Percentiles rank a stretch among this genome's conserved stretches.
Conservation (phyloP, 305 asterid species). For the Fraxinus floribunda region DNA sequence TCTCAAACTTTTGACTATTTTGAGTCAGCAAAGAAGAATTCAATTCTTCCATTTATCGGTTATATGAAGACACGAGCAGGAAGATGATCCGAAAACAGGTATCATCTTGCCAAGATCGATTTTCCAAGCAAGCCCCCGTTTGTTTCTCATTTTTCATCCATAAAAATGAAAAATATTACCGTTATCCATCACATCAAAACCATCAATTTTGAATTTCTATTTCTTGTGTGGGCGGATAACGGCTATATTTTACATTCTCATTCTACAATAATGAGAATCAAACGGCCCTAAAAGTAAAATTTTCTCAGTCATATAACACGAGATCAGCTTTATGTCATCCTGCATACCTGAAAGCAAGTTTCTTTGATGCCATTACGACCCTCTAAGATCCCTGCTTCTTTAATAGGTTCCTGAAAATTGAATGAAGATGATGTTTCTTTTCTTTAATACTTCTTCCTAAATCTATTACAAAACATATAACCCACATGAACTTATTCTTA, state of each 20-base stretch:
- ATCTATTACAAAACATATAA: constrained; percentile 8
- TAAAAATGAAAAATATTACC: too few relatives aligned
- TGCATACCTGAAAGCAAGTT: constrained; percentile 93
- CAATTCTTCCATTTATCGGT: background rate
- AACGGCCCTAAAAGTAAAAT: background rate
- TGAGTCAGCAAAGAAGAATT: constrained; percentile 7
- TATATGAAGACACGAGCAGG: background rate
- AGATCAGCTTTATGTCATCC: constrained; percentile 11
- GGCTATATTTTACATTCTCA: too few relatives aligned
- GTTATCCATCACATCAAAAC: too few relatives aligned
- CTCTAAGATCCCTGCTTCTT: constrained; percentile 99
- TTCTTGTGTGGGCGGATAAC: too few relatives aligned
- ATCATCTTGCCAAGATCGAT: background rate
- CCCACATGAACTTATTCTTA: constrained; percentile 38
- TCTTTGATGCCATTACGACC: constrained; percentile 99
- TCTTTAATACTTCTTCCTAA: constrained; percentile 2
- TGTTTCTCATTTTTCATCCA: too few relatives aligned
- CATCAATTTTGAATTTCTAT: too few relatives aligned
- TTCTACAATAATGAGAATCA: too few relatives aligned
- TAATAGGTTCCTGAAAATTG: constrained; percentile 82
- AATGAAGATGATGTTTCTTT: constrained; percentile 22
- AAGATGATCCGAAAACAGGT: background rate
- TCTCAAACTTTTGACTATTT: constrained; percentile 21
- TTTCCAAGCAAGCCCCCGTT: background rate
- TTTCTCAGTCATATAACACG: constrained; percentile 16